Conservation (phyloP, 768 basidiomycete species). For the Termitomyces sp. region DNA sequence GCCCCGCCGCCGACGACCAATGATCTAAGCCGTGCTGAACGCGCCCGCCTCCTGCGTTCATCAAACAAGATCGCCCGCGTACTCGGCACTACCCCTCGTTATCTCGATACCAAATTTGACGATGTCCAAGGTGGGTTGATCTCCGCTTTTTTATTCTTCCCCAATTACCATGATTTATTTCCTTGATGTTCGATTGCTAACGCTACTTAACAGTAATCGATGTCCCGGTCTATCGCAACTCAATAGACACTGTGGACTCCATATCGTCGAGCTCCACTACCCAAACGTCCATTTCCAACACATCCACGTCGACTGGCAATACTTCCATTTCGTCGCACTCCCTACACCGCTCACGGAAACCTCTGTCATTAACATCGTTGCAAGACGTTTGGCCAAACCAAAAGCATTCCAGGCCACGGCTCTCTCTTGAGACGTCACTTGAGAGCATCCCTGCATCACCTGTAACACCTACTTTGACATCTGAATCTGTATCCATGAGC, state of each 20-base stretch:
- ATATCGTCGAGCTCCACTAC: constrained; percentile 16
- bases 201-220: not conserved
- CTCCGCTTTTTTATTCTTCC: not conserved
- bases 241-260: constrained; percentile 13
- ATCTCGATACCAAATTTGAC: constrained; percentile 31
- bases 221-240: constrained; percentile 8
- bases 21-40: constrained; percentile 41
- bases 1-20: constrained; percentile 56
- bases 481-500: not conserved
- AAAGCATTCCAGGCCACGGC: constrained; percentile 15
- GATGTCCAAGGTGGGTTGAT: constrained; percentile 14
- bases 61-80: constrained; percentile 56
- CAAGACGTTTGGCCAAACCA: constrained; percentile 4
- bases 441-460: constrained; percentile 26
- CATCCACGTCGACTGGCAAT: not conserved
- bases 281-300: not conserved
- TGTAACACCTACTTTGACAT: constrained; percentile 10
- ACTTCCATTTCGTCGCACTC: constrained; percentile 13
- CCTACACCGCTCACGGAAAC: constrained; percentile 2
- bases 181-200: not conserved
- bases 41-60: constrained; percentile 49
- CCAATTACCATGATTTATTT: not conserved
- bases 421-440: constrained; percentile 17
- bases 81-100: constrained; percentile 53
- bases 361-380: constrained; percentile 14